Evolutionary conservation across 2,329 filamentous ascomycete species (phyloP).

Genomic region (Zasmidium angulare): DNA sequence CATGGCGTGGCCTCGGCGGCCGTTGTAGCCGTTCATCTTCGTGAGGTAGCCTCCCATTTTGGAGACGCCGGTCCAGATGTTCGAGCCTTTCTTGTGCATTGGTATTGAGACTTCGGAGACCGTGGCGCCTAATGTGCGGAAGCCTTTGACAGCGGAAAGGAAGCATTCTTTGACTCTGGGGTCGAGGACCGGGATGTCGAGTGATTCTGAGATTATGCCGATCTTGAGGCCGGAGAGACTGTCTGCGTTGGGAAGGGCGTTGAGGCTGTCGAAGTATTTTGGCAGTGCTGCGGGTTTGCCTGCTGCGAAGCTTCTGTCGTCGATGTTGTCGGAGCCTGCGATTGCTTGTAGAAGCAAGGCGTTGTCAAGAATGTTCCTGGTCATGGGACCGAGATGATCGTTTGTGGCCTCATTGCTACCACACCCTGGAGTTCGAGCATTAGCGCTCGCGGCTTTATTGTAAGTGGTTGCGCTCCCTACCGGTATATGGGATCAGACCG

Average conservation of each 20-base stretch:
- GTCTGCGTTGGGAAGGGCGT: slow-evolving; percentile 11
- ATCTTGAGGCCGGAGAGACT: slow-evolving; percentile 36
- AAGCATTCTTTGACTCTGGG: slow-evolving; percentile 40
- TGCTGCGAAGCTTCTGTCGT: slow-evolving; percentile 38
- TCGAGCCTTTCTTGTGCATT: slow-evolving; percentile 49
- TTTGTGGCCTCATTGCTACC: slow-evolving; percentile 43
- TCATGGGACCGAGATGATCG: slow-evolving; percentile 51
- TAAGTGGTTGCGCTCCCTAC: not conserved
- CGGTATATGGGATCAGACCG: slow-evolving; percentile 52
- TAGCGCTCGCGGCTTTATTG: not conserved
- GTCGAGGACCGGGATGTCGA: slow-evolving; percentile 39
- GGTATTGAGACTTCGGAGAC: slow-evolving; percentile 48
- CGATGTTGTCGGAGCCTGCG: slow-evolving; percentile 52
- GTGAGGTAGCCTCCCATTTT: slow-evolving; percentile 46
- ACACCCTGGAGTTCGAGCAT: slow-evolving; percentile 35
- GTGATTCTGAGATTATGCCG: slow-evolving; percentile 47
- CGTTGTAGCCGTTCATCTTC: slow-evolving; percentile 41
- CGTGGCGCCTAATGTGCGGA: slow-evolving; percentile 43
- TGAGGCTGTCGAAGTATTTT: slow-evolving; percentile 29
- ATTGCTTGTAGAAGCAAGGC: slow-evolving; percentile 47
- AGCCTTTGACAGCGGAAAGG: slow-evolving; percentile 35
- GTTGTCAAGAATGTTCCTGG: slow-evolving; percentile 44
- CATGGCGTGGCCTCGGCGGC: slow-evolving; percentile 51
- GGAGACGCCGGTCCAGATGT: slow-evolving; percentile 51
- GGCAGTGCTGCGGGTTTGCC: slow-evolving; percentile 30